Evolutionary conservation across 1,284 basidiomycete species (phyloP).

Genomic region (Rhodotorula mucilaginosa): DNA sequence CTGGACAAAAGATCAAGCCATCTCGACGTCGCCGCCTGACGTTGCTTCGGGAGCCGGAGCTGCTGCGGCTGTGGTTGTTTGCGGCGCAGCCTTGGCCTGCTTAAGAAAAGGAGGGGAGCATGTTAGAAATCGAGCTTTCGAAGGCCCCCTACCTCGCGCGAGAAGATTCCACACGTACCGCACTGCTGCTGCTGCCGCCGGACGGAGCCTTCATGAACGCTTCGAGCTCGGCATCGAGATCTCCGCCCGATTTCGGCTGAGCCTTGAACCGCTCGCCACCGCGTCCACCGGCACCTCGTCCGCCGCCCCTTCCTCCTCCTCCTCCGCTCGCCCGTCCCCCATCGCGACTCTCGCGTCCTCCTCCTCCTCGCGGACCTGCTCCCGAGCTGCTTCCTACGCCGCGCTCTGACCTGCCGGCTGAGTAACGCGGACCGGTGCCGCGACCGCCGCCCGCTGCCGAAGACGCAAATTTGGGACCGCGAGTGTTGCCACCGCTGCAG

Average conservation of each 20-base stretch:
- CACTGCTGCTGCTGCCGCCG: neutral
- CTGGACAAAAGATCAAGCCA: neutral
- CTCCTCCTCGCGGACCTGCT: slow-evolving; percentile 16
- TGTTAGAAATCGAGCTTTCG: neutral
- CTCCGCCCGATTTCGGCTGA: slow-evolving; percentile 67
- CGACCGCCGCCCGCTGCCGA: neutral
- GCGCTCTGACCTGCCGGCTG: slow-evolving; percentile 4
- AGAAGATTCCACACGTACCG: neutral
- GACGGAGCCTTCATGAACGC: slow-evolving; percentile 65
- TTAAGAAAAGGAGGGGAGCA: neutral
- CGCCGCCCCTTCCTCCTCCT: slow-evolving; percentile 40
- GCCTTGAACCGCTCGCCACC: slow-evolving; percentile 50
- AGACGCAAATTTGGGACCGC: slow-evolving; percentile 1
- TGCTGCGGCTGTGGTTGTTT: neutral
- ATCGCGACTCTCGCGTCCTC: slow-evolving; percentile 44
- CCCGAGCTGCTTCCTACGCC: slow-evolving; percentile 7
- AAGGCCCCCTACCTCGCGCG: no score
- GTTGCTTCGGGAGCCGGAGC: neutral
- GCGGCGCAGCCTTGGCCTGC: neutral
- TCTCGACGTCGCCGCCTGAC: neutral
- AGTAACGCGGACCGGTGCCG: neutral
- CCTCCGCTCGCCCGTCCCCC: slow-evolving; percentile 32
- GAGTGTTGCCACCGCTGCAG: neutral
- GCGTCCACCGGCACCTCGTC: no score
- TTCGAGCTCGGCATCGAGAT: slow-evolving; percentile 87